Base-by-base conservation (phyloP, 108 stramenopile species). In the Cylindrotheca closterium region DNA sequence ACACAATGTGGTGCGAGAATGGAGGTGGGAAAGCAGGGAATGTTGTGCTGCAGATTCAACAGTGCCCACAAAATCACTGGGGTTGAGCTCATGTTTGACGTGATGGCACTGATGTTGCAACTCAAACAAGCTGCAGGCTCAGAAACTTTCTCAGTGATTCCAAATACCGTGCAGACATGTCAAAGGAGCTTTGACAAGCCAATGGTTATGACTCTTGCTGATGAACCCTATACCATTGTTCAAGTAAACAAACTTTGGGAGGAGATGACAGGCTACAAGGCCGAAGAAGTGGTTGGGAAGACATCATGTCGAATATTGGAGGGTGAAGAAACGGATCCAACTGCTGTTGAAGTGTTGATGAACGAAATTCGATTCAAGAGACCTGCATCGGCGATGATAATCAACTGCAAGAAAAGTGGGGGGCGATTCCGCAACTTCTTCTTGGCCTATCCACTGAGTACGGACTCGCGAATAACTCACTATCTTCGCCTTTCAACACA, bases 81-180 rank as follows among this genome's bases (percentile, higher is more conserved):
- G 0, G 65, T 96, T 47, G 93, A 96, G 58, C 74, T 98, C 27
- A 91, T 96, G 79, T 98, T 97, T 64, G 98, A 98, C 73, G 98
- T 96, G 10, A 98, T 97, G 98, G 88, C 95, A 30, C 94, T 96
- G 71, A 98, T 98, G 95, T 81, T 97, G 54, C 96, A 97, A 66
- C 79, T 97, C n/a, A 97, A 97, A 79, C 89, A 92, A 75, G 84
- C 89, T 27, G 81, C 87, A 61, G 93, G 93, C 25, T 80, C 82
- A 27, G 82, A 91, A 17, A 79, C 84, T 46, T 94, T 94, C 66
- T 80, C 87, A 18, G 88, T 91, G 19, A 77, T 94, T 47, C 93
- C 93, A 8, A 94, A 91, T 60, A 94, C 89, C 1, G 89, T 91
- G 8, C 93, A 91, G 55, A 94, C 89, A 8, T 91, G 89, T 51